Percentiles rank a stretch among this genome's conserved stretches.
phyloP scores from a whole-genome alignment of 768 basidiomycete genomes.

The Suillus discolor region DNA sequence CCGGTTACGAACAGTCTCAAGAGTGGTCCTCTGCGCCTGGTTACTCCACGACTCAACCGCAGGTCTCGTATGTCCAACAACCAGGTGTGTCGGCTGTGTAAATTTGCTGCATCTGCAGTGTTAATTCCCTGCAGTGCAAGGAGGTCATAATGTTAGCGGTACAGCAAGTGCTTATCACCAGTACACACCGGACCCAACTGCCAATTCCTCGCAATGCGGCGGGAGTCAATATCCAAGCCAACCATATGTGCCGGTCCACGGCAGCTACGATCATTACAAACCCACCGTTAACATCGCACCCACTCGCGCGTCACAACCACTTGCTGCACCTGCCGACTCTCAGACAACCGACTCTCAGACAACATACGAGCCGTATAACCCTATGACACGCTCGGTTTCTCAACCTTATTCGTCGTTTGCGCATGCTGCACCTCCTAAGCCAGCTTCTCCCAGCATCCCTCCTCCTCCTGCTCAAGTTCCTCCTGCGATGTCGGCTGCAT shows the following conservation, averaged over 20 bases:
- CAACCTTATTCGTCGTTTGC: slow-evolving; percentile 26
- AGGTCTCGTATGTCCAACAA: slow-evolving; percentile 17
- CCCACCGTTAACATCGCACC: slow-evolving; percentile 27
- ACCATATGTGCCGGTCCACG: slow-evolving; percentile 15
- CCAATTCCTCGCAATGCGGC: slow-evolving; percentile 19
- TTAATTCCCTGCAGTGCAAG: slow-evolving; percentile 11
- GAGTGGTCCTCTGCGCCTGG: slow-evolving; percentile 34
- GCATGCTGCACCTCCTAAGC: slow-evolving; percentile 16
- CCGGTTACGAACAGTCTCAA: slow-evolving; percentile 32
- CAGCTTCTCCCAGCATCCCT: slow-evolving; percentile 22
- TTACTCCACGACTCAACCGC: slow-evolving; percentile 28
- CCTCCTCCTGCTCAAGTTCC: slow-evolving; percentile 29
- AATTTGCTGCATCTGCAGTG: slow-evolving; percentile 8
- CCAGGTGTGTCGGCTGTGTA: slow-evolving; percentile 25
- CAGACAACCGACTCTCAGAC: too few relatives aligned
- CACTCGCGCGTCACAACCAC: slow-evolving; percentile 24
- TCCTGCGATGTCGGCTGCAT: slow-evolving; percentile 41
- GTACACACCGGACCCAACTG: slow-evolving; percentile 23
- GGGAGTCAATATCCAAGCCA: slow-evolving; percentile 20
- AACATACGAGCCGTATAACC: slow-evolving; percentile 33
- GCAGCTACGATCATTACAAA: slow-evolving; percentile 40
- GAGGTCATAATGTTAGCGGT: slow-evolving; percentile 13
- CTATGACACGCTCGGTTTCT: slow-evolving; percentile 25
- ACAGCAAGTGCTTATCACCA: slow-evolving; percentile 26
- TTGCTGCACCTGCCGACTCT: slow-evolving; percentile 20